phyloP scores from a whole-genome alignment of 2,329 filamentous ascomycete species.

The Graphilbum fragrans region DNA sequence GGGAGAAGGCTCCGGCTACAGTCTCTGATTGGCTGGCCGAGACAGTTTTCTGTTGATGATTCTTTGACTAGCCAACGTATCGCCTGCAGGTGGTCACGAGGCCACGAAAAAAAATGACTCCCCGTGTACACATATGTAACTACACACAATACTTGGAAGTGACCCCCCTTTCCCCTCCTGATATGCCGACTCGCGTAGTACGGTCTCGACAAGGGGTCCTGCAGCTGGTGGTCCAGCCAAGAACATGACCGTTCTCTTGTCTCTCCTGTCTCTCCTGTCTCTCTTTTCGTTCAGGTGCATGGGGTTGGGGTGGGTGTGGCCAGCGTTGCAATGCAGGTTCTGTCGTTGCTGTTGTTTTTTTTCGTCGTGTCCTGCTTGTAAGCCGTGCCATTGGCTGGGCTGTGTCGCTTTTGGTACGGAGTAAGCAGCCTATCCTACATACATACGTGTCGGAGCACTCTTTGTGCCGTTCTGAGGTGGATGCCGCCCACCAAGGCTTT shows the following conservation, averaged over 20 bases:
- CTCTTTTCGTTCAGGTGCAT: neutral
- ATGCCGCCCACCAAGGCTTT: too few relatives aligned
- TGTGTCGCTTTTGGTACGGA: neutral
- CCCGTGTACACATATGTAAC: too few relatives aligned
- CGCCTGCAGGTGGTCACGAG: constrained; percentile 5
- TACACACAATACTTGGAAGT: too few relatives aligned
- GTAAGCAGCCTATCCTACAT: too few relatives aligned
- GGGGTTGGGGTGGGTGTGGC: too few relatives aligned
- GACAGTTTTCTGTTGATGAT: constrained; percentile 27
- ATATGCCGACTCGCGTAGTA: too few relatives aligned
- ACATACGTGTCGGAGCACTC: neutral
- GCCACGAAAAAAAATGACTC: constrained; percentile 1
- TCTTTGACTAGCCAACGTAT: constrained; percentile 16
- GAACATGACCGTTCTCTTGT: too few relatives aligned
- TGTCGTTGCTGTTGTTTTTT: neutral
- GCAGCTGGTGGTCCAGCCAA: too few relatives aligned
- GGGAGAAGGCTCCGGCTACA: constrained; percentile 10
- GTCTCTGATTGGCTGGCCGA: constrained; percentile 23
- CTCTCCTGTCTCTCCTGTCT: too few relatives aligned
- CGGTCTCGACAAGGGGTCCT: neutral
- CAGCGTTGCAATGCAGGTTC: constrained; percentile 2
- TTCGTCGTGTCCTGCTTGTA: too few relatives aligned
- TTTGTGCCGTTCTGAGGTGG: too few relatives aligned
- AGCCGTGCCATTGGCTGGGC: neutral
- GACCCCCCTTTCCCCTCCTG: too few relatives aligned